Percentiles rank a stretch among this genome's conserved stretches.
Evolutionary conservation across 805 yeast species (phyloP).

Genomic region (Kluyveromyces nonfermentans): DNA sequence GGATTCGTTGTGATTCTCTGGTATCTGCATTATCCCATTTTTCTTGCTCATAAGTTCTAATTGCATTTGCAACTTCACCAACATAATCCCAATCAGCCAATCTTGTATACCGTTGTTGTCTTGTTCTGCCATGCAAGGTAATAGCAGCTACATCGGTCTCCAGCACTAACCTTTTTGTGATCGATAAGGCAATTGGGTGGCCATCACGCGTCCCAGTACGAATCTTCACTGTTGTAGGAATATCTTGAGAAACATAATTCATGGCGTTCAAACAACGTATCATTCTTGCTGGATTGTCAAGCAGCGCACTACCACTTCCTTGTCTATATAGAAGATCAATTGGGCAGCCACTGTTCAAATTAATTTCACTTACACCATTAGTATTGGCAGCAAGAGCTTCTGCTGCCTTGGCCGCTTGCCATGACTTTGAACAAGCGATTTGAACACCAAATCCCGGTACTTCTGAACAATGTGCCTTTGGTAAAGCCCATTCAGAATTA

Average conservation of each 20-base stretch:
- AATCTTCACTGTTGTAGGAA: conserved; percentile 85
- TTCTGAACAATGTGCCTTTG: conserved; percentile 78
- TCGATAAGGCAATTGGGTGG: conserved; percentile 76
- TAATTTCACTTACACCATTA: conserved; percentile 64
- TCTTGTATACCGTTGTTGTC: conserved; percentile 89
- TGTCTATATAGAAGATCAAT: conserved; percentile 87
- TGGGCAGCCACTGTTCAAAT: conserved; percentile 95
- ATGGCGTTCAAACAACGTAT: conserved; percentile 74
- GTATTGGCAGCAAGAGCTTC: conserved; percentile 42
- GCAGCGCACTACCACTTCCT: conserved; percentile 91
- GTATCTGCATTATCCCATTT: conserved; percentile 54
- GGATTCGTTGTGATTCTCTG: conserved; percentile 49
- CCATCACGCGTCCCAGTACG: conserved; percentile 85
- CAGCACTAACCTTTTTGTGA: conserved; percentile 60
- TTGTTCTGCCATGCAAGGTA: conserved; percentile 91
- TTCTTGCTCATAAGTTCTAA: conserved; percentile 47
- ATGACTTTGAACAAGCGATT: conserved; percentile 81
- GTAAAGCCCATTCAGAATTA: conserved; percentile 95
- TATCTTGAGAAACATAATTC: conserved; percentile 81
- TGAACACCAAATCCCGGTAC: conserved; percentile 89
- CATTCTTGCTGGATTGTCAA: conserved; percentile 82
- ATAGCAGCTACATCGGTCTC: conserved; percentile 85
- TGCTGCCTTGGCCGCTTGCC: conserved; percentile 92
- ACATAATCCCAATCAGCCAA: conserved; percentile 93
- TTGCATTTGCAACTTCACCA: conserved; percentile 57